These are phyloP conservation scores for Tricharina praecox DNA, from an alignment of 495 filamentous ascomycete species.

Conservation along the genomic window DNA sequence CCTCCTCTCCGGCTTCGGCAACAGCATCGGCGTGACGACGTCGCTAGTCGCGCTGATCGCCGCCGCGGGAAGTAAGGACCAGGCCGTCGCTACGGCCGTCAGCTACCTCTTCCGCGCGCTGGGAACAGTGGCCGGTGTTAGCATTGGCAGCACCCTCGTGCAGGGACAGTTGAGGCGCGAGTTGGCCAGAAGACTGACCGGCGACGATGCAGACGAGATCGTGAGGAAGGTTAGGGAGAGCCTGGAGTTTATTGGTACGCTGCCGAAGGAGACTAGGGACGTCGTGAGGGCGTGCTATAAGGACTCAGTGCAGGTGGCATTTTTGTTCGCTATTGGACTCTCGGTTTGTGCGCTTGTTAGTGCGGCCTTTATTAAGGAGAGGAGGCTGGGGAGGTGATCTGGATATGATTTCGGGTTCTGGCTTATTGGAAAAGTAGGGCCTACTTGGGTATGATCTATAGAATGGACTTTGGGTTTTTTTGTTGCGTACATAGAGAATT, in stretches of 20 bases:
- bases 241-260: slow-evolving; percentile 48
- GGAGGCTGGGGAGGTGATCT: no score
- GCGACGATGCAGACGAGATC: slow-evolving; percentile 46
- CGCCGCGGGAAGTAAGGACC: slow-evolving; percentile 48
- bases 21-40: slow-evolving; percentile 54
- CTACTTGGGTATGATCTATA: no score
- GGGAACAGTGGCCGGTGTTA: slow-evolving; percentile 60
- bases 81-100: slow-evolving; percentile 67
- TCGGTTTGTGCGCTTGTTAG: slow-evolving; percentile 19
- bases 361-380: slow-evolving; percentile 31
- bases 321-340: slow-evolving; percentile 25
- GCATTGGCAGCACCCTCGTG: slow-evolving; percentile 51
- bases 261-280: slow-evolving; percentile 43
- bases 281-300: slow-evolving; percentile 55
- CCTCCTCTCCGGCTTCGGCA: slow-evolving; percentile 38
- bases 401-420: no score
- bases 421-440: no score
- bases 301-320: slow-evolving; percentile 24
- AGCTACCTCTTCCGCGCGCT: slow-evolving; percentile 75
- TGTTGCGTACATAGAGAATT: no score
- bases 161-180: slow-evolving; percentile 50
- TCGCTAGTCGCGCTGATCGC: slow-evolving; percentile 48
- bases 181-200: slow-evolving; percentile 39
- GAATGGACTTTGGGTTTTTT: no score
- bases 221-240: slow-evolving; percentile 56